Conservation (phyloP, 805 yeast species). For the Grigorovia humatica region DNA sequence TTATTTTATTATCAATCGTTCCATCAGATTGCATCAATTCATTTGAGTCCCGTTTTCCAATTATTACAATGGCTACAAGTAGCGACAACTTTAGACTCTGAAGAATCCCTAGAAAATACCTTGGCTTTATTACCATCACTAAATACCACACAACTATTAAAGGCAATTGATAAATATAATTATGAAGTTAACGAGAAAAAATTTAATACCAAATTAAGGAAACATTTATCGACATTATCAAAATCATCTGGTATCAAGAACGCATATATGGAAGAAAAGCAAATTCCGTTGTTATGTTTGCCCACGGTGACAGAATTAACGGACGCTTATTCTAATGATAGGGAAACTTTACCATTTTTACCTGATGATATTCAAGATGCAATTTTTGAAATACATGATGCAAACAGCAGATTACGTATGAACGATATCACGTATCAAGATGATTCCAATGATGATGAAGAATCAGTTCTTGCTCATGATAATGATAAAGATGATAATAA, state of each 20-base stretch:
- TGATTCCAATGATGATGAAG: constrained; percentile 8
- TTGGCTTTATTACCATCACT: constrained; percentile 44
- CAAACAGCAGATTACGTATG: constrained; percentile 20
- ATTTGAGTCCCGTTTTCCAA: constrained; percentile 65
- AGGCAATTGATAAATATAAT: constrained; percentile 63
- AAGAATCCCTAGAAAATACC: constrained; percentile 49
- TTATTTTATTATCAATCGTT: constrained; percentile 56
- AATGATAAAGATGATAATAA: constrained; percentile 6
- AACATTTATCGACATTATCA: constrained; percentile 17
- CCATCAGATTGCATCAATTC: constrained; percentile 52
- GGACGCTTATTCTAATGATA: constrained; percentile 56
- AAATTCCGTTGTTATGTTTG: constrained; percentile 43
- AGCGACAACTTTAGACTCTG: constrained; percentile 57
- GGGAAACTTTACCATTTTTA: constrained; percentile 58
- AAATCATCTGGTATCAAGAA: constrained; percentile 13
- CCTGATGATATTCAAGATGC: constrained; percentile 63
- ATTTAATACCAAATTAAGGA: constrained; percentile 43
- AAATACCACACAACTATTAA: constrained; percentile 59
- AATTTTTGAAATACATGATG: constrained; percentile 56
- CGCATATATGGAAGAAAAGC: constrained; percentile 40
- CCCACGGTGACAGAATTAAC: constrained; percentile 71
- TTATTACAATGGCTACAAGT: constrained; percentile 87
- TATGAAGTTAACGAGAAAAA: constrained; percentile 76
- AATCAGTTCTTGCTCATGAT: constrained; percentile 6
- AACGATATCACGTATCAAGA: constrained; percentile 11